A percentile compares a stretch with the other conserved stretches of the same genome.
Evolutionary conservation across 495 filamentous ascomycete species (phyloP).

Genomic region (Penicillium dipodomyicola): DNA sequence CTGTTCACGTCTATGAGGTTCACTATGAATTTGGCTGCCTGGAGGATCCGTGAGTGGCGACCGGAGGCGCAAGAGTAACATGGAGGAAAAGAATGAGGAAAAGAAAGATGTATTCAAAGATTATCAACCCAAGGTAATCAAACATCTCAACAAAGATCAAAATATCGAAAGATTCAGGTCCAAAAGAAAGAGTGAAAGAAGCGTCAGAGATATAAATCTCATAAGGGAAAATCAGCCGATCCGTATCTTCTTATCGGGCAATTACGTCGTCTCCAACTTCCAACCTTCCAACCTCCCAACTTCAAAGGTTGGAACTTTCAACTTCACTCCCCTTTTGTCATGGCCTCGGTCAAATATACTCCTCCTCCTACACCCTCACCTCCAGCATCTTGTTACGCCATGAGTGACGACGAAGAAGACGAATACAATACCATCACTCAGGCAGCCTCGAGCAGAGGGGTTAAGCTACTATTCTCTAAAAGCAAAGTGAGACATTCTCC

Average conservation of each 20-base stretch:
- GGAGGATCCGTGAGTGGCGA: not conserved
- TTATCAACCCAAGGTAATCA: not conserved
- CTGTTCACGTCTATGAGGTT: not conserved
- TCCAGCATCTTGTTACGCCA: slow-evolving; percentile 87
- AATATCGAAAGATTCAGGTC: not conserved
- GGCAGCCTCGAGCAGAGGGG: slow-evolving; percentile 71
- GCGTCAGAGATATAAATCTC: not conserved
- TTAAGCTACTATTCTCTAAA: slow-evolving; percentile 95
- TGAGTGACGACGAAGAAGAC: slow-evolving; percentile 94
- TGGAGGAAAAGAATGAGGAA: not conserved
- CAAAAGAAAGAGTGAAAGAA: not conserved
- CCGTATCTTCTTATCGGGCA: slow-evolving; percentile 8
- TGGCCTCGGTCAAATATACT: slow-evolving; percentile 39
- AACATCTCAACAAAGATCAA: not conserved
- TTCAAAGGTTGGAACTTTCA: not conserved
- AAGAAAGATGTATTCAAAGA: not conserved
- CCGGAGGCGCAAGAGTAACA: not conserved
- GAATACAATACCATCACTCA: slow-evolving; percentile 96
- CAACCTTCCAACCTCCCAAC: not conserved
- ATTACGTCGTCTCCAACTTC: slow-evolving; percentile 9
- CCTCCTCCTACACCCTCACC: slow-evolving; percentile 63
- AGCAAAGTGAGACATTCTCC: slow-evolving; percentile 68
- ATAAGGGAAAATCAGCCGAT: not conserved
- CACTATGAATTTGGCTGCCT: not conserved
- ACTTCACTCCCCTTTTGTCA: slow-evolving; percentile 20